Base-by-base conservation (phyloP, 2,329 filamentous ascomycete genomes). In the Trichoderma gracile region DNA sequence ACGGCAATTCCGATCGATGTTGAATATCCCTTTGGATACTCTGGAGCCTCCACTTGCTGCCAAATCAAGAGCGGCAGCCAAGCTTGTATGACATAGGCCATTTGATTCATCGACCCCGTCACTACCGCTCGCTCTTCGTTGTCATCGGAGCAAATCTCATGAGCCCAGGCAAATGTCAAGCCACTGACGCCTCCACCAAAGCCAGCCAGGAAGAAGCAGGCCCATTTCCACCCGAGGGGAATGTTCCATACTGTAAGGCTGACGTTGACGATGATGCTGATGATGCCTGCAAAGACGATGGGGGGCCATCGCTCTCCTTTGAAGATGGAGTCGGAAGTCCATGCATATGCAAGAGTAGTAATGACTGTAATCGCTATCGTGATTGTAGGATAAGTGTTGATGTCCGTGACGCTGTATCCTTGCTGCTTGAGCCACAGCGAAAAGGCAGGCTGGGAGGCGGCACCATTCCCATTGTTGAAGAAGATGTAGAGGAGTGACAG, bases 11-110 rank as follows among this genome's bases (percentile, higher is more conserved):
- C 77, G 5, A 83, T 75, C 67, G 82, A 81, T 0, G 85, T 87
- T 10, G 85, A 79, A 57, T 82, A 89, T 0, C 87, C 87, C 69
- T 88, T 89, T 0, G 75, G 77, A 63, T 89, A 90, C 49, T 76
- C 68, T 0, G 87, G 87, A 0, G 82, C 84, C 64, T 89, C 85
- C 0, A 86, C 79, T 70, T 87, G 84, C 74, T 86, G 83, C 87
- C 87, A 90, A 10, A 89, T 81, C 9, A 89, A 71, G 38, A 89
- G 79, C 7, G 89, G 89, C 47, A 91, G 72, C 88, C 88, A 91
- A 0, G 87, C 86, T 70, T 90, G 87, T 49, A 91, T 75, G 1
- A 89, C 86, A 66, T 90, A 89, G 0, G 87, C 87, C 77, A 90
- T 82, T 71, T 88, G 83, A 66, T 90, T 91, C 86, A 90, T 90